Evolutionary conservation across 208 protist genomes (phyloP), one percentile per base, ranked within the genome.

Genomic region (Trypanosoma melophagium): DNA sequence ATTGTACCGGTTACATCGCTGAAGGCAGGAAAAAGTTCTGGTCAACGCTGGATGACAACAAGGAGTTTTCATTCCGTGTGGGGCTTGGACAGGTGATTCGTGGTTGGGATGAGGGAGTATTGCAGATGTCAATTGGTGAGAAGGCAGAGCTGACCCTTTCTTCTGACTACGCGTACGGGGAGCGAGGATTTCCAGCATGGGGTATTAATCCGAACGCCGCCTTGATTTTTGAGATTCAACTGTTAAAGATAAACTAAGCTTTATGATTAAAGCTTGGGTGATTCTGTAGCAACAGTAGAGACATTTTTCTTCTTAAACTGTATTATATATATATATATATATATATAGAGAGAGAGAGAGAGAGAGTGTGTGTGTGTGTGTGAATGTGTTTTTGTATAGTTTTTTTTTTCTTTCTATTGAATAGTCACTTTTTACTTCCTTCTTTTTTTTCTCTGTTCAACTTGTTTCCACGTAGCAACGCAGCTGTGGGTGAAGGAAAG

Each of bases 81-180:
- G 97, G 96, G 35, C 38, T 83, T 35, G 95, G 95, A 35, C 85
- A 97, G 42, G 97, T 98, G 25, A 98, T 98, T 73, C 83, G 92
- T 24, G 96, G 95, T 41, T 98, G 95, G 96, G 96, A 98, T 60
- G 93, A 97, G 74, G 94, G 94, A 40, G 85, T 98, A 62, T 40
- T 96, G 59, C 80, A 91, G 77, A 97, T 97, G 94, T 69, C 65
- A 8, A 55, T 79, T 0, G 92, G 92, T 17, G 93, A 97, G 69
- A 84, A 76, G 45, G 79, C 87, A 7, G 83, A 93, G 68, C 74
- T 97, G 60, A 64, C 83, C 49, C 89, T 95, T 79, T 86, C 89
- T 4, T 67, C 65, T 10, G 89, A 93, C 74, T 91, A 88, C 63
- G 93, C 84, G 12, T 97, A 97, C 77, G 91, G 91, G n/a, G 69